Conservation (phyloP, 257 asterid genomes). For the Capsicum baccatum region DNA sequence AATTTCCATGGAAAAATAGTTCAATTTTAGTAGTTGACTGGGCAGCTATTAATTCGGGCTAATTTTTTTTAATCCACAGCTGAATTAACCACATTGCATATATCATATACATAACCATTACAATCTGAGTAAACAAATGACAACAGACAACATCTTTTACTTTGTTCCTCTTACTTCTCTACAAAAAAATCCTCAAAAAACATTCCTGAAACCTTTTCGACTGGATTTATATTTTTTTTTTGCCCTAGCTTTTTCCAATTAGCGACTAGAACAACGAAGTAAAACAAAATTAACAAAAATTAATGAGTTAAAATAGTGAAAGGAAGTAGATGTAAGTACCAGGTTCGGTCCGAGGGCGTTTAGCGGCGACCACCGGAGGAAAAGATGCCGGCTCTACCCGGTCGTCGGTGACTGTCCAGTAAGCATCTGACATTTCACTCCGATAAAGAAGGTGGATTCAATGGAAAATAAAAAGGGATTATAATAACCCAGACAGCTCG, state of each 20-base stretch:
- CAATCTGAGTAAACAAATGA: neutral
- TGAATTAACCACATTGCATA: neutral
- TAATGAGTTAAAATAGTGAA: neutral
- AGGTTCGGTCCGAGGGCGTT: conserved; percentile 76
- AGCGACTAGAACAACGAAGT: neutral
- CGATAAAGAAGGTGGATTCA: neutral
- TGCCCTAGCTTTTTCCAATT: conserved; percentile 10
- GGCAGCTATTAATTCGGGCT: no score
- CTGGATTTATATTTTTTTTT: neutral
- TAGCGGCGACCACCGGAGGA: conserved; percentile 49
- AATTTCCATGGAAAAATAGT: no score
- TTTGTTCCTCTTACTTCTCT: neutral
- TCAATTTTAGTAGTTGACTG: no score
- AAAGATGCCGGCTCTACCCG: conserved; percentile 50
- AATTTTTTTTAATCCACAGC: neutral
- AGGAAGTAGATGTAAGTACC: conserved; percentile 43
- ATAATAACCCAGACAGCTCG: neutral
- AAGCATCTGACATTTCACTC: conserved; percentile 65
- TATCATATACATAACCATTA: neutral
- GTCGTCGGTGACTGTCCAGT: conserved; percentile 70
- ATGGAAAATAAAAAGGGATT: neutral
- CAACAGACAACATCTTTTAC: no score
- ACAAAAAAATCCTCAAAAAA: neutral
- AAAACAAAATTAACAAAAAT: conserved; percentile 24
- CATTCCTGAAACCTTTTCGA: conserved; percentile 9